A percentile compares a stretch with the other conserved stretches of the same genome.
Evolutionary conservation across 2,329 filamentous ascomycete species (phyloP).

Genomic region (Aspergillus terreus): DNA sequence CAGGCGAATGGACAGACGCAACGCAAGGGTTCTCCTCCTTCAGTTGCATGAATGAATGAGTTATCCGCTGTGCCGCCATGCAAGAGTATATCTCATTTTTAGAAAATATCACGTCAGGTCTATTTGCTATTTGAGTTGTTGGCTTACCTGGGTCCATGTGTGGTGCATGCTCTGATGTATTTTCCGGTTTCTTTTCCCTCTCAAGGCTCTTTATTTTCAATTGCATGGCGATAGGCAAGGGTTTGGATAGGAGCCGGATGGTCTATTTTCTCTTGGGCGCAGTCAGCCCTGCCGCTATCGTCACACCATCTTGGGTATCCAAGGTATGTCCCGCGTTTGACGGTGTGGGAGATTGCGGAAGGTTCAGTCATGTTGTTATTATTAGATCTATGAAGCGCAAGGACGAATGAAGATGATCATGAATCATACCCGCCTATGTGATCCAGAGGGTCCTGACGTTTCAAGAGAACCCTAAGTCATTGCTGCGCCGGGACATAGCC

Average conservation of each 20-base stretch:
- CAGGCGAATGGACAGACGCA: constrained; percentile 2
- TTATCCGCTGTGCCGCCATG: not conserved
- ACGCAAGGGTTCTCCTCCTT: constrained; percentile 7
- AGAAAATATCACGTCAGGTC: not conserved
- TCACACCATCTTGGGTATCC: too few species aligned
- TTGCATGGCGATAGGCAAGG: not conserved
- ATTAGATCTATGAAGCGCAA: not conserved
- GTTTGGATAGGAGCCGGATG: not conserved
- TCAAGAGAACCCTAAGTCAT: not conserved
- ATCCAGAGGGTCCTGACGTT: not conserved
- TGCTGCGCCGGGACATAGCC: constrained; percentile 22
- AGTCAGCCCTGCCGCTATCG: constrained; percentile 10
- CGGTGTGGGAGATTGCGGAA: not conserved
- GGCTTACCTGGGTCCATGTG: not conserved
- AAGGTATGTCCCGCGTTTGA: too few species aligned
- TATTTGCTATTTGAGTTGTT: not conserved
- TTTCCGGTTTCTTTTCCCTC: not conserved
- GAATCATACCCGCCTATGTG: not conserved
- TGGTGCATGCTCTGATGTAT: not conserved
- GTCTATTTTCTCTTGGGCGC: constrained; percentile 1
- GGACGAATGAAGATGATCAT: not conserved
- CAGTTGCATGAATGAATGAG: not conserved
- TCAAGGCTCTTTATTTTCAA: not conserved
- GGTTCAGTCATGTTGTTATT: not conserved
- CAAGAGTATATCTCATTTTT: not conserved